Evolutionary conservation across 192 early-diverging fungal genomes (phyloP).

Genomic region (Diversispora epigaea): DNA sequence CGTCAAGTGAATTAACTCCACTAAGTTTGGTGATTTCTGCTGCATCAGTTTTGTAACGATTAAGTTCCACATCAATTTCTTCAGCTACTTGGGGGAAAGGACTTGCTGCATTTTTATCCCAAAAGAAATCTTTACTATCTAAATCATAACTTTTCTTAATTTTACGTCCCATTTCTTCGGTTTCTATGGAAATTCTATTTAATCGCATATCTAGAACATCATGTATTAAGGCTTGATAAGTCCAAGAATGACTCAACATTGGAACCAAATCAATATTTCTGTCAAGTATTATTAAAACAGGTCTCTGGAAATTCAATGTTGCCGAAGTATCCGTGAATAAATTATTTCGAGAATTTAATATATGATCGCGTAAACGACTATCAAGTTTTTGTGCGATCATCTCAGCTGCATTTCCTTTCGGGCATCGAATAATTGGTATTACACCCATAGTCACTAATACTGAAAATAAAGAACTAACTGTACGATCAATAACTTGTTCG

Average conservation of each 20-base stretch:
- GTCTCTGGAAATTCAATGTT: slow-evolving; percentile 65
- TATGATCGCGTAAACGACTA: slow-evolving; percentile 84
- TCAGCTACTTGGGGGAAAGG: slow-evolving; percentile 98
- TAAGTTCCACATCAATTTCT: slow-evolving; percentile 90
- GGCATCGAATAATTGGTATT: slow-evolving; percentile 89
- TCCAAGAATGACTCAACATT: slow-evolving; percentile 97
- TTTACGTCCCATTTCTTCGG: slow-evolving; percentile 63
- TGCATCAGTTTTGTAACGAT: slow-evolving; percentile 92
- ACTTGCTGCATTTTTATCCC: slow-evolving; percentile 85
- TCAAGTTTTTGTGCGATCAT: slow-evolving; percentile 91
- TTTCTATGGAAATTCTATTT: slow-evolving; percentile 75
- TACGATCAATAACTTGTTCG: slow-evolving; percentile 72
- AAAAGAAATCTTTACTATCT: slow-evolving; percentile 89
- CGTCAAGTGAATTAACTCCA: slow-evolving; percentile 80
- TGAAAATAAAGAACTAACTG: slow-evolving; percentile 83
- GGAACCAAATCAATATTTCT: slow-evolving; percentile 87
- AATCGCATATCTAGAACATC: slow-evolving; percentile 92
- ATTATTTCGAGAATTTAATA: slow-evolving; percentile 83
- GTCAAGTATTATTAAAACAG: slow-evolving; percentile 88
- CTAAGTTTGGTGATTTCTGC: slow-evolving; percentile 86
- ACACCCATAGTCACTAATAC: slow-evolving; percentile 86
- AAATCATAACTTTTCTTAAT: slow-evolving; percentile 82
- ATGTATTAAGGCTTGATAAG: slow-evolving; percentile 94
- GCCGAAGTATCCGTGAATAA: slow-evolving; percentile 67
- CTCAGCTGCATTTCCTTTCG: slow-evolving; percentile 90